Base-by-base conservation (phyloP, 345 rosid genomes). In the Murraya koenigii region DNA sequence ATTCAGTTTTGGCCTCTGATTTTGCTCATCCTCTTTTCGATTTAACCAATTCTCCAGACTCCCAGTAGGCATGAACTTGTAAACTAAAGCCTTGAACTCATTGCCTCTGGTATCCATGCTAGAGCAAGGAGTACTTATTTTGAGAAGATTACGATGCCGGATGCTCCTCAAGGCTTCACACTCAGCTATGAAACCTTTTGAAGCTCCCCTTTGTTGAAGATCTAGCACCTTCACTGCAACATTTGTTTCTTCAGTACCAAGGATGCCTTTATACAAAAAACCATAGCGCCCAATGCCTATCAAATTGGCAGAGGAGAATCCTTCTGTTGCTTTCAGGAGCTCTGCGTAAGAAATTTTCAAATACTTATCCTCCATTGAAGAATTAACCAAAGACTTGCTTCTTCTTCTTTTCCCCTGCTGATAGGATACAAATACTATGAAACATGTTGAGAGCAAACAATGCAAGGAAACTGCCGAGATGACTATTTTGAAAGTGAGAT, bases 21-120 rank as follows among this genome's bases (percentile, higher is more conserved):
- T 6, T 11, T 47, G 60, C n/a, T 52, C 52, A 1, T 47, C 55
- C 55, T 19, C 28, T 6, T 52, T 49, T 11, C 35, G 75, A 71
- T 80, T 83, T 13, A 78, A 65, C 83, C 84, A 78, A 3, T 66
- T 58, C 7, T 78, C 80, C 8, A 84, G 28, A 49, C 60, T 83
- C 59, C 83, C 81, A 36, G 77, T 80, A 14, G 81, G 26, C 86
- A 80, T 77, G 70, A 74, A 80, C 72, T 80, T 80, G 38, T 56
- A 83, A 30, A 83, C 81, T 5, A 83, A 39, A 44, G 74, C 74
- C 71, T 84, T 80, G 58, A 80, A 80, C 47, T 78, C 80, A 66
- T 75, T 71, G 22, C 86, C 84, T 75, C 62, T 28, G 26, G 49
- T 55, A 67, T 84, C 84, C 20, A 78, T 4, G 36, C 72, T 68